A percentile compares a stretch with the other conserved stretches of the same genome.
These are phyloP conservation scores for Globisporangium parvum DNA, from an alignment of 352 stramenopile genomes.

Conservation along the genomic window DNA sequence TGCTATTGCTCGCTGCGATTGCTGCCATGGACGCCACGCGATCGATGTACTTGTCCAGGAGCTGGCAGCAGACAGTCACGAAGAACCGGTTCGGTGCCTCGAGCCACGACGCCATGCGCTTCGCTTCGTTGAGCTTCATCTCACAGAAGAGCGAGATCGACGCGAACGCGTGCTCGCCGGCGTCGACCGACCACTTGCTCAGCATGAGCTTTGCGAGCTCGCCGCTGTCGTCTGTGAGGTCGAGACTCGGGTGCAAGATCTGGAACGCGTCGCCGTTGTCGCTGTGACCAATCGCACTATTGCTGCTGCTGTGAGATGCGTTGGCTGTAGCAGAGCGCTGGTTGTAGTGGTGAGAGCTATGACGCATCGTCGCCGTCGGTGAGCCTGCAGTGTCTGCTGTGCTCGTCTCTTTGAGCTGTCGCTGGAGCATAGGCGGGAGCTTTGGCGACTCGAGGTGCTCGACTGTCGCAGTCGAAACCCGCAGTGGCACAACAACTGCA, in stretches of 20 bases:
- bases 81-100: constrained; percentile 70
- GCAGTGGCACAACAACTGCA: constrained; percentile 15
- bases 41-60: constrained; percentile 61
- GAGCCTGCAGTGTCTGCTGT: background rate
- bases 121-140: constrained; percentile 73
- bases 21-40: constrained; percentile 10
- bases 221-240: constrained; percentile 44
- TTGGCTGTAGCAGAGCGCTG: constrained; percentile 5
- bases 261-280: constrained; percentile 31
- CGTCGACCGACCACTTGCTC: constrained; percentile 58
- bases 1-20: constrained; percentile 4
- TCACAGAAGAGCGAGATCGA: constrained; percentile 73
- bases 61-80: constrained; percentile 59
- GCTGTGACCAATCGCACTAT: constrained; percentile 8
- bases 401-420: constrained; percentile 8
- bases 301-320: background rate
- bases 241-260: constrained; percentile 51
- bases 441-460: constrained; percentile 26
- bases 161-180: constrained; percentile 43
- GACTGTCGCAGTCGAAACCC: constrained; percentile 25
- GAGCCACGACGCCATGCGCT: constrained; percentile 69
- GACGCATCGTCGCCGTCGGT: background rate
- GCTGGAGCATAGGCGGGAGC: constrained; percentile 35
- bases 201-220: constrained; percentile 57
- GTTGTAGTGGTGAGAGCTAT: background rate